Evolutionary conservation across 2,329 filamentous ascomycete genomes (phyloP), one percentile per base, ranked within the genome.

Genomic region (Aureobasidium vineae): DNA sequence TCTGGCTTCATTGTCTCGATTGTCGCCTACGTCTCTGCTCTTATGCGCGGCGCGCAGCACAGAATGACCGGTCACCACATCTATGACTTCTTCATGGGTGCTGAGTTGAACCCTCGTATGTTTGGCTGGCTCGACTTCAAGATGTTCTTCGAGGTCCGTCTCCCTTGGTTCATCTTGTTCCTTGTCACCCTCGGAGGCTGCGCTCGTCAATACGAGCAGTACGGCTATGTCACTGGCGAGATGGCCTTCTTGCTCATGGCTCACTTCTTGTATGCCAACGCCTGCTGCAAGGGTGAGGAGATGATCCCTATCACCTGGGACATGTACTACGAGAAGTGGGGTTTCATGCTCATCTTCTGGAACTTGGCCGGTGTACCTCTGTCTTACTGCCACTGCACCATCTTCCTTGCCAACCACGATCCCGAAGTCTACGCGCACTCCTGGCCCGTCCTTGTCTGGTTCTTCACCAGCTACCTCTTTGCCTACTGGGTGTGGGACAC

Each of bases 341-440:
- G 92, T 63, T 97, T 97, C 82, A 97, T 97, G 92, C 86, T 97
- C 71, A 96, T 96, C 78, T 97, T 97, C 86, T 97, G 92, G 92
- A 97, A 97, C 79, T 83, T 97, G 76, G 92, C 92, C 54, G 92
- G 92, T 71, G 92, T 97, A 31, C 92, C 92, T 16, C 84, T 97
- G 63, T 92, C 88, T 65, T 97, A 97, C 84, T 96, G 92, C 81
- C 92, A 97, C 82, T 95, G 90, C 84, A 94, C 90, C 57, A 87
- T 97, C 73, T 97, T 90, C 80, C 84, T 97, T 60, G 92, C 92
- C 71, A 93, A 90, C 78, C 92, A 96, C 77, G 80, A 90, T 73
- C 90, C 93, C 0, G 83, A 86, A 41, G 86, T 86, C 67, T 97
- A 96, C 79, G 83, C 83, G 63, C 93, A 90, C 88, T 90, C 91